A percentile compares a stretch with the other conserved stretches of the same genome.
These are phyloP conservation scores for Camellia japonica DNA, from an alignment of 148 eudicot genomes.

Conservation along the genomic window DNA sequence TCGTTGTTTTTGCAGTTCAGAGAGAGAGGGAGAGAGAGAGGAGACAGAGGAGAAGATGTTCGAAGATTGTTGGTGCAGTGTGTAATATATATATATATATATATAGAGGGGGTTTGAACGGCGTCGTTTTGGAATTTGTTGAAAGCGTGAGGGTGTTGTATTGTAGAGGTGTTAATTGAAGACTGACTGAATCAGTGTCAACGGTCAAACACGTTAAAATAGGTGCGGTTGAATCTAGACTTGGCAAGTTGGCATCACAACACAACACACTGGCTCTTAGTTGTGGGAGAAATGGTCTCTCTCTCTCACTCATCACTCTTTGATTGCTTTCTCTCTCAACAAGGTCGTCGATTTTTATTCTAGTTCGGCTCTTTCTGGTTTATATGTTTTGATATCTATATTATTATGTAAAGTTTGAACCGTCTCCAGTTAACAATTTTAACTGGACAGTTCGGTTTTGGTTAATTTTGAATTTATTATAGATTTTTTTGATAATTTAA, in stretches of 20 bases:
- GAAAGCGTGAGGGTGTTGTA: background rate
- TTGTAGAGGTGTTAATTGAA: background rate
- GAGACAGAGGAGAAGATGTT: background rate
- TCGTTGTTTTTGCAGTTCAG: background rate
- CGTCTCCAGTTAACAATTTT: no score
- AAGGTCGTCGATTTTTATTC: background rate
- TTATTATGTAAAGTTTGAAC: no score
- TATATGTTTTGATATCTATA: no score
- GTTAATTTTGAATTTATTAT: no score
- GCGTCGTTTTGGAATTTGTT: background rate
- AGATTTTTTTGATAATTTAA: no score
- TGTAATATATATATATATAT: no score
- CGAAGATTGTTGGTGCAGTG: no score
- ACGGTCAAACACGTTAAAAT: constrained; percentile 5
- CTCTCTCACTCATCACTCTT: no score
- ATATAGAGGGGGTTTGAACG: no score
- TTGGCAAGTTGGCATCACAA: background rate
- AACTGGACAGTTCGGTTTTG: no score
- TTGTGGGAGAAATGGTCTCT: background rate
- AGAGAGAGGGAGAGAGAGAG: background rate
- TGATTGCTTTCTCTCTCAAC: no score
- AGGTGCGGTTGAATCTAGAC: background rate
- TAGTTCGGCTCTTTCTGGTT: no score
- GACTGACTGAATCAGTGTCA: background rate
- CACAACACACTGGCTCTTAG: background rate